Evolutionary conservation across 495 filamentous ascomycete species (phyloP).

Genomic region (Lindgomyces ingoldianus): DNA sequence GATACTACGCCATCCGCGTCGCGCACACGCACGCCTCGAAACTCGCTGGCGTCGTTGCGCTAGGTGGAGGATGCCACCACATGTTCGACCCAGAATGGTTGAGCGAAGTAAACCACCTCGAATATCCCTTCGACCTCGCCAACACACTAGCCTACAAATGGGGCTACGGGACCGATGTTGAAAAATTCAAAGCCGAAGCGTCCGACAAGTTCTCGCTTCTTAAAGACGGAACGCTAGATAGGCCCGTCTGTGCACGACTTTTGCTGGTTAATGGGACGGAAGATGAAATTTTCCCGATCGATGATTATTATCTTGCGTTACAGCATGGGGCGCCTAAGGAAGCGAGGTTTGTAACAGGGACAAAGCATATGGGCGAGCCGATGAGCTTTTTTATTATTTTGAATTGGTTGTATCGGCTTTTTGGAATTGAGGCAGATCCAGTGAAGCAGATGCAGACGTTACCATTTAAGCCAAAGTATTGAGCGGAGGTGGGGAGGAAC

Average conservation of each 20-base stretch:
- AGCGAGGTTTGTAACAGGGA: conserved; percentile 49
- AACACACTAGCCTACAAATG: conserved; percentile 70
- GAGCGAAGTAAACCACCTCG: conserved; percentile 65
- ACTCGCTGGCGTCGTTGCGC: conserved; percentile 64
- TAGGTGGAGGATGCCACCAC: conserved; percentile 71
- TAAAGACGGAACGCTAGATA: conserved; percentile 66
- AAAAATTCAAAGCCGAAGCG: conserved; percentile 61
- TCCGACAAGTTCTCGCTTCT: conserved; percentile 73
- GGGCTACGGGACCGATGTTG: conserved; percentile 60
- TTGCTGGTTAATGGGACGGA: conserved; percentile 69
- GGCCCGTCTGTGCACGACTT: conserved; percentile 59
- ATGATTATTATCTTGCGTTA: conserved; percentile 69
- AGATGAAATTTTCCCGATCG: conserved; percentile 75
- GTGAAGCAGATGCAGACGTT: conserved; percentile 44
- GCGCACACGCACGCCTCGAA: conserved; percentile 67
- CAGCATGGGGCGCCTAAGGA: conserved; percentile 76
- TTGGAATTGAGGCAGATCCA: conserved; percentile 44
- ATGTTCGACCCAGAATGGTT: conserved; percentile 70
- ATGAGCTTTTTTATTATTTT: conserved; percentile 46
- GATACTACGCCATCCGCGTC: conserved; percentile 74
- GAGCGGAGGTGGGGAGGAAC: background rate
- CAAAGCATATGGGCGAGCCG: conserved; percentile 52
- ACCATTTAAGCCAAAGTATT: conserved; percentile 47
- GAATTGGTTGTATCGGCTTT: conserved; percentile 46
- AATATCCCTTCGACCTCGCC: conserved; percentile 73